Percentiles rank a stretch among this genome's conserved stretches.
phyloP scores from a whole-genome alignment of 2,329 filamentous ascomycete species.

The Botrytis paeoniae region DNA sequence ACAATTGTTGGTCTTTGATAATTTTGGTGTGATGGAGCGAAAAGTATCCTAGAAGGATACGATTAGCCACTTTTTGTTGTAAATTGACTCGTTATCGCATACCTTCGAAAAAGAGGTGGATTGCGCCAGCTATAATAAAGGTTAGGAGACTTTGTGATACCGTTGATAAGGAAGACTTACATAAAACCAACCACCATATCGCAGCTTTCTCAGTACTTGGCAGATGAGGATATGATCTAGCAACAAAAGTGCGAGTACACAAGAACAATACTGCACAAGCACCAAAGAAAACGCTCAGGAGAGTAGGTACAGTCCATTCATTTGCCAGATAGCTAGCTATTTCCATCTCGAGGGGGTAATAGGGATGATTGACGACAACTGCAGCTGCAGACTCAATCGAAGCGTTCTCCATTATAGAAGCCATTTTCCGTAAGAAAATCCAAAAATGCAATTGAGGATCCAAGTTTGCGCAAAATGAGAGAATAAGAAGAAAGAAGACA shows the following conservation, averaged over 20 bases:
- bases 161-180: constrained; percentile 43
- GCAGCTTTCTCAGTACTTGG: constrained; percentile 53
- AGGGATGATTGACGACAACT: constrained; percentile 53
- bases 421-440: constrained; percentile 20
- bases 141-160: not conserved
- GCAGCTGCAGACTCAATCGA: constrained; percentile 22
- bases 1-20: constrained; percentile 42
- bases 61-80: not conserved
- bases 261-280: constrained; percentile 57
- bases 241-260: constrained; percentile 52
- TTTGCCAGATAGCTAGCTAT: constrained; percentile 67
- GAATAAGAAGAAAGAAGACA: not conserved
- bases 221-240: constrained; percentile 51
- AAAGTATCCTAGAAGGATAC: constrained; percentile 43
- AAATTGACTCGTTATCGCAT: not conserved
- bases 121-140: constrained; percentile 30
- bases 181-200: constrained; percentile 74
- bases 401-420: constrained; percentile 27
- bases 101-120: constrained; percentile 40
- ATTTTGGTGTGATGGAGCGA: constrained; percentile 45
- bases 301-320: constrained; percentile 54
- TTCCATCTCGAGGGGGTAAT: constrained; percentile 63
- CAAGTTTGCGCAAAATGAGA: not conserved
- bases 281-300: constrained; percentile 58
- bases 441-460: not conserved